phyloP scores from a whole-genome alignment of 1,284 basidiomycete genomes.

The Melampsora larici-populina region DNA sequence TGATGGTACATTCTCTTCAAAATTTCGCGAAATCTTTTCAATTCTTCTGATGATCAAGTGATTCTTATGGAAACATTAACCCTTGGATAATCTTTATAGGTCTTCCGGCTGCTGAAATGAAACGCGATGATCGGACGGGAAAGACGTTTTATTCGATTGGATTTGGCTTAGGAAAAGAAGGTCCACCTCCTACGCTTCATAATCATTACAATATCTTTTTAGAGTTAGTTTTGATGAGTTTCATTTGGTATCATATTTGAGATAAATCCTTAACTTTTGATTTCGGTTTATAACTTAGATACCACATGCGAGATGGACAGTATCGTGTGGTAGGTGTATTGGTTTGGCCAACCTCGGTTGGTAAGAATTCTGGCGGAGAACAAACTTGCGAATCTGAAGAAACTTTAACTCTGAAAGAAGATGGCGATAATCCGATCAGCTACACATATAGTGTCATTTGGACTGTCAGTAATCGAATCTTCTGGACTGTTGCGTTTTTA shows the following conservation, averaged over 20 bases:
- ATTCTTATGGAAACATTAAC: not conserved
- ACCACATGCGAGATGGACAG: conserved; percentile 65
- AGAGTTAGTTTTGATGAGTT: conserved; percentile 58
- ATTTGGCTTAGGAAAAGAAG: conserved; percentile 53
- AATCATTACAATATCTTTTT: conserved; percentile 86
- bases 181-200: conserved; percentile 66
- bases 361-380: conserved; percentile 37
- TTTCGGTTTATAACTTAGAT: conserved; percentile 58
- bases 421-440: conserved; percentile 65
- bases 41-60: no score
- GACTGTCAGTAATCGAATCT: conserved; percentile 63
- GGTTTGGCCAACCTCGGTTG: conserved; percentile 78
- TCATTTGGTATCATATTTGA: not conserved
- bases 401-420: conserved; percentile 66
- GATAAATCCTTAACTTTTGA: not conserved
- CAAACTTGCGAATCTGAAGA: conserved; percentile 44
- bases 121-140: conserved; percentile 68
- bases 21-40: not conserved
- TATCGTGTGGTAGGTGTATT: conserved; percentile 85
- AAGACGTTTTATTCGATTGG: conserved; percentile 71
- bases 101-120: conserved; percentile 79
- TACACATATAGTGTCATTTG: conserved; percentile 89
- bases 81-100: conserved; percentile 70
- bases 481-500: not conserved
- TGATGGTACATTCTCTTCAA: conserved; percentile 17